A percentile compares a stretch with the other conserved stretches of the same genome.
These are phyloP conservation scores for Cytospora leucostoma DNA, from an alignment of 2,329 filamentous ascomycete genomes.

Conservation along the genomic window DNA sequence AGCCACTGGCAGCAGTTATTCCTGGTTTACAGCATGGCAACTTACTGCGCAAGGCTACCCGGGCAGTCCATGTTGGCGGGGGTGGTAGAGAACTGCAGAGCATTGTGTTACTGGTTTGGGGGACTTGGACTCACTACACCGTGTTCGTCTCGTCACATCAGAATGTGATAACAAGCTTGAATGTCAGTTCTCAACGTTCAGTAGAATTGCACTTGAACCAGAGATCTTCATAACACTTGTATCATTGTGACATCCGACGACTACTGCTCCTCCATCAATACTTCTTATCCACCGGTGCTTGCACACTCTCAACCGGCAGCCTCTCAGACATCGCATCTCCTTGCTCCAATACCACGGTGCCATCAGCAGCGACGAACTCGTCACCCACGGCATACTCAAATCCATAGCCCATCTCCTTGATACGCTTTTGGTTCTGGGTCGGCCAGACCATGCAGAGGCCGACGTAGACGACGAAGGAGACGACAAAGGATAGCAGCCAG, in stretches of 20 bases:
- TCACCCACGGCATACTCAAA: slow-evolving; percentile 20
- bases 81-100: neutral
- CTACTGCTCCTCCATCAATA: neutral
- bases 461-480: slow-evolving; percentile 38
- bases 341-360: slow-evolving; percentile 19
- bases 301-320: slow-evolving; percentile 13
- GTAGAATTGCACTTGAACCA: neutral
- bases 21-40: no score
- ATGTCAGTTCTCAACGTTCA: neutral
- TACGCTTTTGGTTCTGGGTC: slow-evolving; percentile 14
- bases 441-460: slow-evolving; percentile 38
- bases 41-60: no score
- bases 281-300: slow-evolving; percentile 10
- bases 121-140: neutral
- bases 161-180: neutral
- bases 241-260: neutral
- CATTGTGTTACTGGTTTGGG: neutral
- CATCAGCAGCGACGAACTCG: slow-evolving; percentile 21
- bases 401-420: slow-evolving; percentile 21
- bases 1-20: no score
- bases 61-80: no score
- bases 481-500: slow-evolving; percentile 39
- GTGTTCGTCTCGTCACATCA: neutral
- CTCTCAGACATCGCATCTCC: slow-evolving; percentile 11
- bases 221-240: neutral